These are phyloP conservation scores for Myrica gale DNA, from an alignment of 306 rosid species.

Conservation along the genomic window DNA sequence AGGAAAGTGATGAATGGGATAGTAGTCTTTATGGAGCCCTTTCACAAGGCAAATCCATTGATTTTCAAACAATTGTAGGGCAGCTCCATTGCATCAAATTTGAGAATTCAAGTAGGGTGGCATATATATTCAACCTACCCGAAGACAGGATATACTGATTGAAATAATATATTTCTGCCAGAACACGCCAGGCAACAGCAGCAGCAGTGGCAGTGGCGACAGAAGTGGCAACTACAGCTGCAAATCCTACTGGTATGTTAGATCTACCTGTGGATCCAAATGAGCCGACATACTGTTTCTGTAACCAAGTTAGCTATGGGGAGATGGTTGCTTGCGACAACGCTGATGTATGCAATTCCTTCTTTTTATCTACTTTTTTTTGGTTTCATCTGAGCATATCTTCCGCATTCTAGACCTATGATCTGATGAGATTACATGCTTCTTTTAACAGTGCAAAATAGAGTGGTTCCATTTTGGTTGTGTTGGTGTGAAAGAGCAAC, in stretches of 20 bases:
- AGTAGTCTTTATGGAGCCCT: background rate
- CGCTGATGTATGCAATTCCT: slow-evolving; percentile 36
- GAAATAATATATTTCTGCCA: slow-evolving; percentile 19
- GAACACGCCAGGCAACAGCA: slow-evolving; percentile 41
- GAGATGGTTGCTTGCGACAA: slow-evolving; percentile 71
- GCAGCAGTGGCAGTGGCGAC: slow-evolving; percentile 11
- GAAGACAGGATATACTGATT: background rate
- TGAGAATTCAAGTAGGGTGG: background rate
- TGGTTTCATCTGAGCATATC: background rate
- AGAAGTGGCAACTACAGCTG: slow-evolving; percentile 30
- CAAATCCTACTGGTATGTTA: slow-evolving; percentile 43
- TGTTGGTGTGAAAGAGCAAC: slow-evolving; percentile 59
- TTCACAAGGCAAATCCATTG: background rate
- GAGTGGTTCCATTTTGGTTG: slow-evolving; percentile 70
- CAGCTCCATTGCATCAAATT: background rate
- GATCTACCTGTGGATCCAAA: slow-evolving; percentile 60
- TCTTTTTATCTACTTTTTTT: background rate
- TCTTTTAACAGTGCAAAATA: slow-evolving; percentile 47
- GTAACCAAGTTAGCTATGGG: slow-evolving; percentile 60
- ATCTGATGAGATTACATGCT: slow-evolving; percentile 18
- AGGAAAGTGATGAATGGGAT: background rate
- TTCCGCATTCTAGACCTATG: background rate
- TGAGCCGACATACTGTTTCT: slow-evolving; percentile 60
- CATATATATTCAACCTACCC: background rate
- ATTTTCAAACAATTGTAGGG: background rate